These are phyloP conservation scores for Epichloe bromicola DNA, from an alignment of 2,329 filamentous ascomycete genomes.

Conservation along the genomic window DNA sequence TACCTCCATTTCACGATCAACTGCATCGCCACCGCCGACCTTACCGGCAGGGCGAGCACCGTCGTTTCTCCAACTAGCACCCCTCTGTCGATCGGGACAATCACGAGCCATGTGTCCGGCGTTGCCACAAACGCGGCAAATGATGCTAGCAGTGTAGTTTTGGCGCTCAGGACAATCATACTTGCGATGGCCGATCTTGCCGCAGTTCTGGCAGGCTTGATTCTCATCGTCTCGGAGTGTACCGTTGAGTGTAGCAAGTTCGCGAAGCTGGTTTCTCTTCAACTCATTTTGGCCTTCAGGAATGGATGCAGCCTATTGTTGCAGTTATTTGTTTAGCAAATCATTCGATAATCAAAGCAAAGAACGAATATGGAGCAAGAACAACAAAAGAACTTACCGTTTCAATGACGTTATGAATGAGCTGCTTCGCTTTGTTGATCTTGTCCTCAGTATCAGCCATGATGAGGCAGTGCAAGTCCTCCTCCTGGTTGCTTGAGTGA, in stretches of 20 bases:
- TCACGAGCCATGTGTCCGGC: conserved; percentile 97
- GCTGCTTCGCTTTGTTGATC: conserved; percentile 96
- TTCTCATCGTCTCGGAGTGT: conserved; percentile 98
- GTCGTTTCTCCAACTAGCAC: conserved; percentile 83
- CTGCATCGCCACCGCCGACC: conserved; percentile 67
- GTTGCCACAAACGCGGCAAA: conserved; percentile 95
- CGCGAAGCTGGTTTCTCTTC: conserved; percentile 95
- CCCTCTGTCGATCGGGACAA: conserved; percentile 87
- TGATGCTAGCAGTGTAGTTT: conserved; percentile 98
- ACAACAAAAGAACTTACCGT: conserved; percentile 51
- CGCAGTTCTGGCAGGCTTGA: conserved; percentile 98
- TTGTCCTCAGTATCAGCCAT: conserved; percentile 99
- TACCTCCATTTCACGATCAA: conserved; percentile 92
- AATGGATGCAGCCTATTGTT: conserved; percentile 76
- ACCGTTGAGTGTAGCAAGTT: conserved; percentile 95
- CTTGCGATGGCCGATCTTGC: conserved; percentile 96
- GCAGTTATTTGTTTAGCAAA: conserved; percentile 12
- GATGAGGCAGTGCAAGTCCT: conserved; percentile 96
- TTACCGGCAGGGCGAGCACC: conserved; percentile 43
- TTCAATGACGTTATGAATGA: conserved; percentile 98
- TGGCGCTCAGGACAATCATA: conserved; percentile 96
- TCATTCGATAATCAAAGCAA: neutral
- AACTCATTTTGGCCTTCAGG: conserved; percentile 98
- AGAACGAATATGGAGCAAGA: neutral
- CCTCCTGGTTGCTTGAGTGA: conserved; percentile 99